Conservation (phyloP, 371 early-diverging fungal species). For the Blastocladiella emersonii region DNA sequence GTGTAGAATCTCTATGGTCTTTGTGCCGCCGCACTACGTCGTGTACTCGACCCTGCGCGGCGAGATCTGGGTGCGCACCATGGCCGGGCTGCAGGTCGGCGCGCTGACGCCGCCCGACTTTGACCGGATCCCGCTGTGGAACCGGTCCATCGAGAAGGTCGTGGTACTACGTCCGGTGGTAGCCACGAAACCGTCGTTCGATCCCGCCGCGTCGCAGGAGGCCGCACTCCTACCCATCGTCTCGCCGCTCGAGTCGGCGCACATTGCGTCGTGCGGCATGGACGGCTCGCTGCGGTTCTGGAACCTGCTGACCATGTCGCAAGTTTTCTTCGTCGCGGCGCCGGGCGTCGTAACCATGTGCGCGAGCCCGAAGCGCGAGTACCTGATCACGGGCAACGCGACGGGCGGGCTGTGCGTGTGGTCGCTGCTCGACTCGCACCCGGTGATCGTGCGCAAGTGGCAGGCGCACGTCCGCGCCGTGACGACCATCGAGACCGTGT, state of each 20-base stretch:
- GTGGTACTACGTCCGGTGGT: not conserved
- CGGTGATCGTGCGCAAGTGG: conserved; percentile 12
- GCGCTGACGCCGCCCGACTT: not conserved
- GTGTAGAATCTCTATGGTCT: not conserved
- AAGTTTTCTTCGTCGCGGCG: conserved; percentile 19
- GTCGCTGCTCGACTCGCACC: conserved; percentile 12
- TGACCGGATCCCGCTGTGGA: not conserved
- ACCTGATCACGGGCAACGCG: conserved; percentile 23
- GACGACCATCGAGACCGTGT: conserved; percentile 13
- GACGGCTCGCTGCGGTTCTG: conserved; percentile 33
- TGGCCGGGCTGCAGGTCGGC: not conserved
- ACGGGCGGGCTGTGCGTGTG: conserved; percentile 19
- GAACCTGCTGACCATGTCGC: conserved; percentile 14
- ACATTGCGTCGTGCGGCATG: conserved; percentile 20
- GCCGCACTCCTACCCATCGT: too few species aligned
- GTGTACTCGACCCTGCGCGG: not conserved
- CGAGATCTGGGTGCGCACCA: not conserved
- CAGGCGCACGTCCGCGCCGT: conserved; percentile 20
- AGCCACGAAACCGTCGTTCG: too few species aligned
- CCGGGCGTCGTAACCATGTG: conserved; percentile 9
- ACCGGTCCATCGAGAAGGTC: conserved; percentile 16
- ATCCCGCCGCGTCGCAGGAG: too few species aligned
- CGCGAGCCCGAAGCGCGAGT: conserved; percentile 14
- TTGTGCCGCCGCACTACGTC: not conserved
- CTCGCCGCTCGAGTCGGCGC: conserved; percentile 10